These are phyloP conservation scores for Cystobasidium ongulense DNA, from an alignment of 768 basidiomycete genomes.

Conservation along the genomic window DNA sequence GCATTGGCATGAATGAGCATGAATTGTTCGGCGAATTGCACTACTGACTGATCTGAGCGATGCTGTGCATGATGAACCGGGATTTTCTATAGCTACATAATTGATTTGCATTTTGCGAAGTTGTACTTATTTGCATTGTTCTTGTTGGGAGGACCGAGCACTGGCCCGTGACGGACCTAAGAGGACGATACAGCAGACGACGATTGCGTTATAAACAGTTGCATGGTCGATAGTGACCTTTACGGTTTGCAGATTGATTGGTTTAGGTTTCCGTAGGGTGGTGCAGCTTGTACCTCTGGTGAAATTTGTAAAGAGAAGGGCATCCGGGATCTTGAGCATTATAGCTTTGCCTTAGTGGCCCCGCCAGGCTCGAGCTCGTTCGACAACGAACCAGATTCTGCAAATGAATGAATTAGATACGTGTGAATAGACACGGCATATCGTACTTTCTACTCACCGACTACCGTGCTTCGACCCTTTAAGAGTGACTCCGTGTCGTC, in stretches of 20 bases:
- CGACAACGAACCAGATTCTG: slow-evolving; percentile 30
- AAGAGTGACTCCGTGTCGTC: slow-evolving; percentile 29
- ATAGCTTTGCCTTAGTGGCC: background rate
- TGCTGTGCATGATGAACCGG: background rate
- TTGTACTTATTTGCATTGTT: background rate
- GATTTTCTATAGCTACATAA: background rate
- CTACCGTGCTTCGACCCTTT: slow-evolving; percentile 30
- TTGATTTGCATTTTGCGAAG: background rate
- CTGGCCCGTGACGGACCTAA: too few relatives aligned
- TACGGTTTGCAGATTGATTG: too few relatives aligned
- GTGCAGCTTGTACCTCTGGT: too few relatives aligned
- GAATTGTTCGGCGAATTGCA: too few relatives aligned
- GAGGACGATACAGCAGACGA: too few relatives aligned
- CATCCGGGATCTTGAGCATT: too few relatives aligned
- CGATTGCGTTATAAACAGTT: too few relatives aligned
- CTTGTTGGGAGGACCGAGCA: background rate
- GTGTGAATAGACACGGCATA: too few relatives aligned
- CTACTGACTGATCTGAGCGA: background rate
- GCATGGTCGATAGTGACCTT: too few relatives aligned
- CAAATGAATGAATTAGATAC: background rate
- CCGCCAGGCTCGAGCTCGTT: slow-evolving; percentile 9
- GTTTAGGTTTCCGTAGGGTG: too few relatives aligned
- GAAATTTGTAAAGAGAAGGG: too few relatives aligned
- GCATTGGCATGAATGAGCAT: background rate
- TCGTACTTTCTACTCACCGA: background rate